Evolutionary conservation across 2,329 filamentous ascomycete species (phyloP), one percentile per base, ranked within the genome.

Genomic region (Aspergillus ustus): DNA sequence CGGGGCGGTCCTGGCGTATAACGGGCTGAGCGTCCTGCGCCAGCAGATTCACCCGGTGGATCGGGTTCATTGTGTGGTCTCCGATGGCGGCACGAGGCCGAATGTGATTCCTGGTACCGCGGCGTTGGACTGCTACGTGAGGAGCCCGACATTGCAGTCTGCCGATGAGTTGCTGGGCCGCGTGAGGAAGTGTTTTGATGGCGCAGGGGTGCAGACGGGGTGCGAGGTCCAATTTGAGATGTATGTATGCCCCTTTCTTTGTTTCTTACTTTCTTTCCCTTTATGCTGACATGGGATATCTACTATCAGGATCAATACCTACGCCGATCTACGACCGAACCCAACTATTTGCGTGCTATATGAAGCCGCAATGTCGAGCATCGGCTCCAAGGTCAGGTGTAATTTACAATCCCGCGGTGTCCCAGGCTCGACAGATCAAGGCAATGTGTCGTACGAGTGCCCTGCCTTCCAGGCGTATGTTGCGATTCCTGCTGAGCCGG

Each of bases 51-150:
- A 80, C 64, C 82, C 85, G 0, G 81, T 81, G 9, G 77, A 84
- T 60, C 79, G 83, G 15, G 77, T 85, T n/a, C 82, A 86, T 61
- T 79, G 84, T 1, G 81, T 84, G 22, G 84, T 88, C 58, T 80
- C 80, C 0, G 72, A 85, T 57, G 84, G 83, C 1, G 85, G 85
- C 0, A 77, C 78, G 7, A 80, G 81, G 17, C 79, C 85, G 0
- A 88, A 88, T 66, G 78, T 87, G 15, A 87, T 87, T 59, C 84
- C 86, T 28, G 82, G 82, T 0, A 77, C 75, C 22, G 79, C 83
- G 0, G 77, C 78, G 22, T 74, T 80, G 3, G 75, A 78, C 2
- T 84, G 80, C 61, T 77, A 80, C 17, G 74, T 83, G 0, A 77
- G 83, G 11, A 80, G 80, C 9, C 72, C 75, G n/a, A 81, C 74